A percentile compares a stretch with the other conserved stretches of the same genome.
These are phyloP conservation scores for Calonectria honghensis DNA, from an alignment of 2,329 filamentous ascomycete genomes.

Conservation along the genomic window DNA sequence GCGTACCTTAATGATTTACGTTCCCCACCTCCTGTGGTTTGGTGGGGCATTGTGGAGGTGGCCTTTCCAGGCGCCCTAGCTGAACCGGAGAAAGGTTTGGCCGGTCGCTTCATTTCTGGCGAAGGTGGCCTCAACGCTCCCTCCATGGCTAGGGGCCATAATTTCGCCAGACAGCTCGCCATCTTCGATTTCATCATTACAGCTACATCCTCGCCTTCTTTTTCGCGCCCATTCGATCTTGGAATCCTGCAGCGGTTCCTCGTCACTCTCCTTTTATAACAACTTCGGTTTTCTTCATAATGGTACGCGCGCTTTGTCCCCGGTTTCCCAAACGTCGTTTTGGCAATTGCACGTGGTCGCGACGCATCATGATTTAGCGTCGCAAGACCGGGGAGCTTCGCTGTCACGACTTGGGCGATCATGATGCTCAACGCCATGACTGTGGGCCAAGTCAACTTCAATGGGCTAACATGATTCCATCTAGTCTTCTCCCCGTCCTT, in stretches of 20 bases:
- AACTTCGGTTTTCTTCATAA: slow-evolving; percentile 50
- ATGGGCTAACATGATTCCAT: slow-evolving; percentile 34
- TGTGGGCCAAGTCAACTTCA: slow-evolving; percentile 11
- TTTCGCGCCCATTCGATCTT: slow-evolving; percentile 50
- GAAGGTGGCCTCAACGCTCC: slow-evolving; percentile 67
- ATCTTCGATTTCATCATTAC: slow-evolving; percentile 50
- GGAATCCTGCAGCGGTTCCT: slow-evolving; percentile 61
- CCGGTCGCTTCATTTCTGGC: slow-evolving; percentile 59
- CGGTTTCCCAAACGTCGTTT: slow-evolving; percentile 3
- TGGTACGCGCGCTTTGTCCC: slow-evolving; percentile 56
- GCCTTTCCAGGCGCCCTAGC: slow-evolving; percentile 22
- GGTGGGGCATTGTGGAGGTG: slow-evolving; percentile 29
- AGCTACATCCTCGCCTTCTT: slow-evolving; percentile 50
- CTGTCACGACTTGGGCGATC: slow-evolving; percentile 36
- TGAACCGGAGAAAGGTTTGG: slow-evolving; percentile 59
- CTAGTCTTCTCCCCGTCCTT: slow-evolving; percentile 76
- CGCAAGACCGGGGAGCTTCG: slow-evolving; percentile 43
- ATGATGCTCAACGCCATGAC: not conserved
- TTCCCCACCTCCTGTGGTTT: slow-evolving; percentile 8
- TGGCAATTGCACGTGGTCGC: slow-evolving; percentile 49
- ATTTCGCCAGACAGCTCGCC: slow-evolving; percentile 54
- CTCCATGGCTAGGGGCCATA: slow-evolving; percentile 54
- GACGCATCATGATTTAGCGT: slow-evolving; percentile 48
- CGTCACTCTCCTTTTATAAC: slow-evolving; percentile 48
- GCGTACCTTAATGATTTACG: slow-evolving; percentile 15